Evolutionary conservation across 208 protist species (phyloP), one percentile per base, ranked within the genome.

Genomic region (Crithidia brevicula): DNA sequence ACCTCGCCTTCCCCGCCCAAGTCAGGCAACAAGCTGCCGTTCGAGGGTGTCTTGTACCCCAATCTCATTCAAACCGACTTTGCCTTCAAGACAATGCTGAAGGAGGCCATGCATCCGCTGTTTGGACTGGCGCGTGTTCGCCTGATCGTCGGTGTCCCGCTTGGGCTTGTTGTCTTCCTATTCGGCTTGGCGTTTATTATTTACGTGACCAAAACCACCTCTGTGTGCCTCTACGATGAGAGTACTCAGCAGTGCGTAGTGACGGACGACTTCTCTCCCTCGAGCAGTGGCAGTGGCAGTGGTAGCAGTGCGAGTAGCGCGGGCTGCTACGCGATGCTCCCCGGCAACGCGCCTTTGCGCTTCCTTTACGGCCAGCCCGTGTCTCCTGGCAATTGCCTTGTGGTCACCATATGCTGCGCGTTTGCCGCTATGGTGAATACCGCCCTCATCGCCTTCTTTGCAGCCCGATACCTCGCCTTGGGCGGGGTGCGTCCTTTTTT

Each of bases 11-110:
- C 54, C 2, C 8, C 34, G 16, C 27, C 42, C 2, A 76, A 65
- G 38, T 3, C 52, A 3, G 69, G 50, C n/a, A 67, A 53, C 20
- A 20, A 13, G 40, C 42, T 74, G 28, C 89, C 89, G 11, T 94
- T 91, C 58, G 53, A 54, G 13, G 28, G 49, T 13, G 79, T 92
- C 65, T 63, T 61, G n/a, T 94, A 90, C 66, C 89, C 89, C 3
- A 94, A 79, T 47, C 64, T 90, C 18, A 67, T 75, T 6, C 89
- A 86, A 43, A 78, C 82, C 1, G 79, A 88, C 40, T 62, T 81
- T 42, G 83, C 83, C 2, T 49, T 89, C 8, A 63, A 36, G 3
- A 33, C 74, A 13, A 65, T 94, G 25, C 60, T 94, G n/a, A 54
- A 58, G 28, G 62, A 83, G 45, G 73, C 76, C 25, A 36, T 77